Evolutionary conservation across 164 flowering plant genomes (phyloP).

Genomic region (Berberis vulgaris): DNA sequence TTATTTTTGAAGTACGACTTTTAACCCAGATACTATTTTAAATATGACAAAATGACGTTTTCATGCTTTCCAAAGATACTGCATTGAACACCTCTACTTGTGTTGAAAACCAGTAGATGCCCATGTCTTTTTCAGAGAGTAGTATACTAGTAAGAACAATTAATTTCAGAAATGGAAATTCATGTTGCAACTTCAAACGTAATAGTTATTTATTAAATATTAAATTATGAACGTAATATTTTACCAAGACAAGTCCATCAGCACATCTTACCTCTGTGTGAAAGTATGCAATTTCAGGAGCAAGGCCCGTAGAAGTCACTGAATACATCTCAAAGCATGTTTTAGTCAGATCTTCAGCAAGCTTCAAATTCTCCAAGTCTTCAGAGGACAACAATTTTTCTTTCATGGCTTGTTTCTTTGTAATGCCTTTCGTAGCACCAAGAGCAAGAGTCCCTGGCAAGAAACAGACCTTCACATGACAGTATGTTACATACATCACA

Average conservation of each 20-base stretch:
- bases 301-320: constrained; percentile 92
- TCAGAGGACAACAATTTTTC: constrained; percentile 61
- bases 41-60: no score
- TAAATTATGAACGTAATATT: neutral
- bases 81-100: no score
- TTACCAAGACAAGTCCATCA: constrained; percentile 1
- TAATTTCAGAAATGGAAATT: no score
- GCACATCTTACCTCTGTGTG: constrained; percentile 50
- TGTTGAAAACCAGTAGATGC: no score
- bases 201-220: neutral
- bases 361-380: constrained; percentile 82
- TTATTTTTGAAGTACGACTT: no score
- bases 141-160: no score
- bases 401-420: constrained; percentile 70
- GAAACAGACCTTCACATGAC: constrained; percentile 72
- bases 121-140: no score
- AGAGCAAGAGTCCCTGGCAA: constrained; percentile 96
- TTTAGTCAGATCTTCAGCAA: constrained; percentile 87
- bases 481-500: neutral
- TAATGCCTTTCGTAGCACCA: constrained; percentile 91
- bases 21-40: no score
- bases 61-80: no score
- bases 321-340: constrained; percentile 91
- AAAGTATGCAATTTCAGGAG: constrained; percentile 96
- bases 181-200: neutral